Evolutionary conservation across 1,284 basidiomycete species (phyloP), one percentile per base, ranked within the genome.

Genomic region (Tylopilus sp.): DNA sequence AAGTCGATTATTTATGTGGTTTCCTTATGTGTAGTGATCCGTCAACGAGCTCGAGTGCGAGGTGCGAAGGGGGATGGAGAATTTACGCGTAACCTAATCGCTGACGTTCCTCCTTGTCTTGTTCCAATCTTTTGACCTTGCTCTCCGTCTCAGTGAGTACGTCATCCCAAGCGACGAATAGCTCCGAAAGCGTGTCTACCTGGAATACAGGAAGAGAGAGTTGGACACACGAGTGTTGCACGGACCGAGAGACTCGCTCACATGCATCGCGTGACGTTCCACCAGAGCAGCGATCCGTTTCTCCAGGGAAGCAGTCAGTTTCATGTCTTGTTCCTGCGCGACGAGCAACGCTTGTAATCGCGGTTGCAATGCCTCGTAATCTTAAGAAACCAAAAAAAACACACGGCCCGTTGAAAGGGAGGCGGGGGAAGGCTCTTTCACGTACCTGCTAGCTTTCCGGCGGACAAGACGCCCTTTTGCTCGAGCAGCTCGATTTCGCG

Each of bases 91-190:
- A 73, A 7, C 86, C 86, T 34, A 86, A 64, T 30, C 77, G 75
- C 49, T 69, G 69, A 43, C 76, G 71, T 59, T 85, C 84, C 19
- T 73, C 72, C 48, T 72, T 75, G 38, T 82, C 78, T 49, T 75
- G 76, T 59, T 88, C 84, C 37, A 86, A 59, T 34, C 66, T 72
- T 23, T 67, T 66, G 11, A 81, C 64, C 48, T 77, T 77, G 44
- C 77, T 74, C 59, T 89, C 87, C 4, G 81, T 75, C 39, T 78
- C 77, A 13, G 74, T 74, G 11, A 90, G 67, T 1, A 81, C 74
- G 48, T 88, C 86, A 55, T 90, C 86, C 87, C 88, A 91, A 15
- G 77, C 79, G 8, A 91, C 83, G 55, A 90, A 91, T 12, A 90
- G 70, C 53, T 89, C 87, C 5, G 87, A 91, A 2, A 90, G 71